Evolutionary conservation across 768 basidiomycete species (phyloP).

Genomic region (Boletus edulis): DNA sequence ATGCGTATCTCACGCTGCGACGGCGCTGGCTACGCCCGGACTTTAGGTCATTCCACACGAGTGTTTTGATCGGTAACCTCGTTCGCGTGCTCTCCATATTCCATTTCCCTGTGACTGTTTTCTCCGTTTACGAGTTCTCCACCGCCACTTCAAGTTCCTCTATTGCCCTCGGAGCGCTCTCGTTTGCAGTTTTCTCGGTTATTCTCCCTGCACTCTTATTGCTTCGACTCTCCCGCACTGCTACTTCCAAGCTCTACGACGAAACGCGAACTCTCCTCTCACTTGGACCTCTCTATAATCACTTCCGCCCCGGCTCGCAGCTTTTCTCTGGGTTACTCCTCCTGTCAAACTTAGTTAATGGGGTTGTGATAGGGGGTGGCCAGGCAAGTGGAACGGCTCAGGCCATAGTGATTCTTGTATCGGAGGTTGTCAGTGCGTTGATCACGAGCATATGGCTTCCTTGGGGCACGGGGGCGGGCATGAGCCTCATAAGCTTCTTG

Average conservation of each 20-base stretch:
- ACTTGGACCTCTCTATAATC: slow-evolving; percentile 91
- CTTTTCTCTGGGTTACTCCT: slow-evolving; percentile 83
- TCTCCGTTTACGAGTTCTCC: slow-evolving; percentile 69
- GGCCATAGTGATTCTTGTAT: slow-evolving; percentile 83
- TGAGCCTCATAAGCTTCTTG: slow-evolving; percentile 94
- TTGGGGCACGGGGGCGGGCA: slow-evolving; percentile 95
- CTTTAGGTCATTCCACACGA: slow-evolving; percentile 77
- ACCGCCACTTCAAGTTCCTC: slow-evolving; percentile 51
- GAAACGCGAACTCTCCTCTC: slow-evolving; percentile 89
- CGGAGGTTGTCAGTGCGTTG: slow-evolving; percentile 84
- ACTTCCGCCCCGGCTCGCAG: slow-evolving; percentile 88
- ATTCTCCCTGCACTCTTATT: slow-evolving; percentile 73
- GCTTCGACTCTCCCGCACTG: slow-evolving; percentile 72
- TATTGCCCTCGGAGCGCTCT: slow-evolving; percentile 75
- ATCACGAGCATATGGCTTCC: slow-evolving; percentile 93
- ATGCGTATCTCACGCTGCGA: slow-evolving; percentile 24
- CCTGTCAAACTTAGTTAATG: slow-evolving; percentile 77
- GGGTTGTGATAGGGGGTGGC: slow-evolving; percentile 83
- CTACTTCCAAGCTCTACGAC: slow-evolving; percentile 90
- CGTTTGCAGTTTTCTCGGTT: slow-evolving; percentile 79
- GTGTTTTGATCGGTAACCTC: slow-evolving; percentile 84
- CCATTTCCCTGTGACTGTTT: slow-evolving; percentile 92
- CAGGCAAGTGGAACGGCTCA: slow-evolving; percentile 91
- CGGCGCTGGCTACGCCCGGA: slow-evolving; percentile 44
- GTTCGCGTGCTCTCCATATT: slow-evolving; percentile 89